Base-by-base conservation (phyloP, 2,329 filamentous ascomycete genomes). In the Aspergillus thermomutatus region DNA sequence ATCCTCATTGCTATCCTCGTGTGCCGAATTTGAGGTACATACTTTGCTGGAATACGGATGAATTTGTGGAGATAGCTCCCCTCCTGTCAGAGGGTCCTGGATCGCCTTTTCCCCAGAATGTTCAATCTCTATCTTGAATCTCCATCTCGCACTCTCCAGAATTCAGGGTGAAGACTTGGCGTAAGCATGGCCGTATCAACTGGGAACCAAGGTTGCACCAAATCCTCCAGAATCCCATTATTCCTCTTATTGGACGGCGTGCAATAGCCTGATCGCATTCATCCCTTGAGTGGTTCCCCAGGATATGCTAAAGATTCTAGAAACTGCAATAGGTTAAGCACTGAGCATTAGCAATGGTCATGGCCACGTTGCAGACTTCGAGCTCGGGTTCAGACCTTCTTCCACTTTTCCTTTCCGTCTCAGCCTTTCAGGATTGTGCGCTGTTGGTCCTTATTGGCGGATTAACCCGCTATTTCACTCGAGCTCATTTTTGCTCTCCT, bases 101-200 rank as follows among this genome's bases (percentile, higher is more conserved):
- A 28, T 28, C 26, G 14, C 43, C 46, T 26, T n/a, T 11, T 26
- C 41, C 40, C 31, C 31, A 37, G 31, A n/a, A 37, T 17, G 7
- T 37, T 17, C 11, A 34, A 34, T 34, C 14, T 34, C 31, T 14
- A n/a, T 17, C 31, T 7, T 37, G 31, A 37, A 37, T 37, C 31
- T 37, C 1, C 14, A 17, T 37, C 17, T 37, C 14, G 14, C 31
- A 17, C 14, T 37, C 14, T 37, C 31, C 31, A 37, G 31, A 14
- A 14, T 11, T 23, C 21, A 3, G 21, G 56, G 25, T 58, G 56
- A 58, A 56, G 56, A 58, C 53, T 56, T 58, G 56, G 57, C 54
- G 50, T 21, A 49, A 50, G 49, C 50, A 49, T 41, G 51, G 50
- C 21, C 47, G 40, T 46, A 48, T 34, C 46, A 21, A 11, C 8